Evolutionary conservation across 371 early-diverging fungal species (phyloP).

Genomic region (Actinomortierella ambigua): DNA sequence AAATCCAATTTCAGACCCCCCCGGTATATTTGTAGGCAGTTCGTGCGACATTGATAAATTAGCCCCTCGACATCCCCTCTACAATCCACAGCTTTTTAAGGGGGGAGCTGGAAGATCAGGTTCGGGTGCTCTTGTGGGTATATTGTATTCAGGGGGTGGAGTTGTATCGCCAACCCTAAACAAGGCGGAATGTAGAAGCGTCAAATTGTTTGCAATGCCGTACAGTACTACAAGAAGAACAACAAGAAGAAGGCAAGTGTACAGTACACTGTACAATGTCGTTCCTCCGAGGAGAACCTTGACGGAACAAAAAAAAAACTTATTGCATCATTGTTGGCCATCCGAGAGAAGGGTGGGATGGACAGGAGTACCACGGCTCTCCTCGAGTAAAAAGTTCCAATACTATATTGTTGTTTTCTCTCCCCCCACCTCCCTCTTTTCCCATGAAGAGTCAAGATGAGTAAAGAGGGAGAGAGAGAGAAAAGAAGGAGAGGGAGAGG

Average conservation of each 20-base stretch:
- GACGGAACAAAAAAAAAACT: no score
- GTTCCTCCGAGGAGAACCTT: no score
- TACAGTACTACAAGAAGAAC: no score
- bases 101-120: no score
- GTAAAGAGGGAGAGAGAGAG: background rate
- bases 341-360: background rate
- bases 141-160: no score
- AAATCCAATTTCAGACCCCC: background rate
- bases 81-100: no score
- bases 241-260: background rate
- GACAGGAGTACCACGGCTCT: background rate
- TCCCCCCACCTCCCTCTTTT: background rate
- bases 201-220: no score
- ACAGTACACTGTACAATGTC: no score
- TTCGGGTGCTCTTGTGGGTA: no score
- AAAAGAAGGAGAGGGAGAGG: background rate
- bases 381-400: background rate
- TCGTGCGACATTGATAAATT: background rate
- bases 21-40: background rate
- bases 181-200: constrained; percentile 3
- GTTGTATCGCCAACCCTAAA: no score
- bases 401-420: background rate
- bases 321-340: constrained; percentile 1
- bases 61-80: no score
- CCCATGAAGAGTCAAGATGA: background rate